Conservation (phyloP, 2,329 filamentous ascomycete genomes). For the Aspergillus flavus region DNA sequence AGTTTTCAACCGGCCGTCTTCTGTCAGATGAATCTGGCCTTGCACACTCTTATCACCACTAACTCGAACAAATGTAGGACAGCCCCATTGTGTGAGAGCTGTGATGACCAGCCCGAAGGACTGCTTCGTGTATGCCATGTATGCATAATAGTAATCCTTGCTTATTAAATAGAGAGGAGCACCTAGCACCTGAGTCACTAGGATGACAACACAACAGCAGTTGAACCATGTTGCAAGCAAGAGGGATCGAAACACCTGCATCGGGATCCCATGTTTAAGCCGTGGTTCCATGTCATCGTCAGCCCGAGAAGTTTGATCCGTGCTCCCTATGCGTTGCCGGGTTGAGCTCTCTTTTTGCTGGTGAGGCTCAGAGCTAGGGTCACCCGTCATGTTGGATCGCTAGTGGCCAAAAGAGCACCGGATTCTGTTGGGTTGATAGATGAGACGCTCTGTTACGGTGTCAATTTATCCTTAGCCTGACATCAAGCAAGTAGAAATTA, state of each 20-base stretch:
- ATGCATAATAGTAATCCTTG: constrained; percentile 63
- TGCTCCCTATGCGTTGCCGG: constrained; percentile 14
- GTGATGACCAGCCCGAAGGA: constrained; percentile 65
- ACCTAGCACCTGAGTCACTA: constrained; percentile 62
- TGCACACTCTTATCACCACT: constrained; percentile 64
- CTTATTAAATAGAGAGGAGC: constrained; percentile 64
- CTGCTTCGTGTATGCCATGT: constrained; percentile 68
- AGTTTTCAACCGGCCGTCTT: constrained; percentile 61
- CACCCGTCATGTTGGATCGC: constrained; percentile 29
- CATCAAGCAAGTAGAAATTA: background rate
- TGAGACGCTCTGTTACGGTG: background rate
- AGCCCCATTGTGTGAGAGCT: constrained; percentile 65
- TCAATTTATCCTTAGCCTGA: background rate
- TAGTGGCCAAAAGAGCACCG: background rate
- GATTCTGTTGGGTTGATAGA: background rate
- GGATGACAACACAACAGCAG: constrained; percentile 45
- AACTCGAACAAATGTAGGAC: constrained; percentile 63
- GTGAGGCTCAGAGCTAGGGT: constrained; percentile 33
- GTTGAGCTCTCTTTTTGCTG: constrained; percentile 31
- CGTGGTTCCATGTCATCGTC: constrained; percentile 33
- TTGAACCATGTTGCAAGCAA: constrained; percentile 49
- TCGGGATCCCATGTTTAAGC: constrained; percentile 48
- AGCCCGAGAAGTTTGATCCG: constrained; percentile 10
- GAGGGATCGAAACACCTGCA: constrained; percentile 50
- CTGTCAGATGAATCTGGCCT: constrained; percentile 59